These are phyloP conservation scores for Malania oleifera DNA, from an alignment of 164 flowering plant genomes.

Conservation along the genomic window DNA sequence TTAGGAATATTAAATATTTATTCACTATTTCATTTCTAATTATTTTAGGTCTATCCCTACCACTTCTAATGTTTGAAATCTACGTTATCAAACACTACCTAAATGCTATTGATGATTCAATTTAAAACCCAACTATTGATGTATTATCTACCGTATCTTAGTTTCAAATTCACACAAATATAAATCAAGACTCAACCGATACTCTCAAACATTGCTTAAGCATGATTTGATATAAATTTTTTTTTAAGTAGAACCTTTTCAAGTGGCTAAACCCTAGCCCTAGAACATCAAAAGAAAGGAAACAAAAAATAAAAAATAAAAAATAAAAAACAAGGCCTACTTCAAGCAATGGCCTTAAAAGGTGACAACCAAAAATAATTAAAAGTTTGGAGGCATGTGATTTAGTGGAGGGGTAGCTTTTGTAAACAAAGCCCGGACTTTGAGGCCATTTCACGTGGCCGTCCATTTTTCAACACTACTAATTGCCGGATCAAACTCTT, in stretches of 20 bases:
- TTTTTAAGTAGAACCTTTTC: too few relatives aligned
- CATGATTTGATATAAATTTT: too few relatives aligned
- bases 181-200: too few relatives aligned
- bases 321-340: background rate
- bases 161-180: too few relatives aligned
- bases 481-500: slow-evolving; percentile 8
- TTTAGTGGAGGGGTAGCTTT: slow-evolving; percentile 15
- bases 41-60: too few relatives aligned
- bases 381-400: background rate
- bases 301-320: background rate
- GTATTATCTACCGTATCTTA: background rate
- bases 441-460: slow-evolving; percentile 36
- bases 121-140: too few relatives aligned
- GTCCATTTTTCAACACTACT: slow-evolving; percentile 12
- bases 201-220: too few relatives aligned
- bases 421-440: slow-evolving; percentile 27
- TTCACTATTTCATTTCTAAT: too few relatives aligned
- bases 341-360: background rate
- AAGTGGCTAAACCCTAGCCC: background rate
- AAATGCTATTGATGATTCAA: too few relatives aligned
- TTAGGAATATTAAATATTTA: too few relatives aligned
- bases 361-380: background rate
- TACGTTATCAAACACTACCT: too few relatives aligned
- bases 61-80: too few relatives aligned
- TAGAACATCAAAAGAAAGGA: slow-evolving; percentile 17